phyloP scores from a whole-genome alignment of 1,284 basidiomycete species.

The Grifola frondosa region DNA sequence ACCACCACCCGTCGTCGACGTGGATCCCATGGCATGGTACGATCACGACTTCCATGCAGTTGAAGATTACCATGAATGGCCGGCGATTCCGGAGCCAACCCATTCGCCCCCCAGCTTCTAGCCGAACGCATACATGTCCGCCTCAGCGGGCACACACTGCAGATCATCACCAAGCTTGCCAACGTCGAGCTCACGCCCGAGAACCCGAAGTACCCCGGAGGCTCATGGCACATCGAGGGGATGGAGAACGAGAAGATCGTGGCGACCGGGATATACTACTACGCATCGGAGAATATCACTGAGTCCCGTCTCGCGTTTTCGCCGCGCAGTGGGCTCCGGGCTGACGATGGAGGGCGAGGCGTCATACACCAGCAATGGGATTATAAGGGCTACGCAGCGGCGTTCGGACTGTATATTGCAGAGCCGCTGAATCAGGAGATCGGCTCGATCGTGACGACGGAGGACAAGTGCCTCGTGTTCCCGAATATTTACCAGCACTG shows the following conservation, averaged over 20 bases:
- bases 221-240: conserved; percentile 38
- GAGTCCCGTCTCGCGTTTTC: conserved; percentile 19
- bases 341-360: background rate
- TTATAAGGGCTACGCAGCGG: conserved; percentile 1
- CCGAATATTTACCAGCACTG: conserved; percentile 12
- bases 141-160: conserved; percentile 31
- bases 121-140: conserved; percentile 5
- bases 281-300: conserved; percentile 17
- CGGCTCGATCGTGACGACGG: conserved; percentile 7
- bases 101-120: conserved; percentile 2
- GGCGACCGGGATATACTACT: conserved; percentile 42
- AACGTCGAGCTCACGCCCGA: conserved; percentile 50
- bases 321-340: conserved; percentile 1
- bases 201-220: conserved; percentile 32
- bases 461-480: conserved; percentile 9
- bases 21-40: conserved; percentile 4
- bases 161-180: conserved; percentile 53
- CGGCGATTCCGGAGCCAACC: conserved; percentile 7
- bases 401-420: background rate
- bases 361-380: conserved; percentile 8
- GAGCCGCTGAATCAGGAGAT: conserved; percentile 8
- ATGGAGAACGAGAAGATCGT: conserved; percentile 49
- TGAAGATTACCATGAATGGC: conserved; percentile 11
- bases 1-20: conserved; percentile 2
- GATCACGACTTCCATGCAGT: conserved; percentile 7